Evolutionary conservation across 192 early-diverging fungal species (phyloP).

Genomic region (Backusella westeae): DNA sequence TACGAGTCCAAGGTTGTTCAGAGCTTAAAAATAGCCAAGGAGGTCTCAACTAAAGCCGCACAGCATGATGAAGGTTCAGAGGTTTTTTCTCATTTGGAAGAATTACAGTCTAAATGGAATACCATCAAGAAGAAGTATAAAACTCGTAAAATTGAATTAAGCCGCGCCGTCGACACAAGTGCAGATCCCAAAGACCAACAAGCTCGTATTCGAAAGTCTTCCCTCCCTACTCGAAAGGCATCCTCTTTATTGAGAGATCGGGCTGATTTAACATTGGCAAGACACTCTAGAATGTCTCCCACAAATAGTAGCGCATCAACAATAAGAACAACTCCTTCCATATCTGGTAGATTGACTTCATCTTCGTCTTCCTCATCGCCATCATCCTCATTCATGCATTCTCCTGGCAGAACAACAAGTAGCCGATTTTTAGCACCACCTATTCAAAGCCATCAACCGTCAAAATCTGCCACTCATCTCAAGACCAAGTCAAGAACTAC

Average conservation of each 20-base stretch:
- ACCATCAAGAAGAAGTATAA: constrained; percentile 10
- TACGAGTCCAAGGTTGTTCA: constrained; percentile 23
- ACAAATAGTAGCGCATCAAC: constrained; percentile 5
- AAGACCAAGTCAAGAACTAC: background rate
- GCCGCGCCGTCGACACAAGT: constrained; percentile 1
- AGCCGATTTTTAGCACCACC: constrained; percentile 6
- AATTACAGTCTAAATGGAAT: constrained; percentile 11
- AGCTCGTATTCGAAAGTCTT: constrained; percentile 23
- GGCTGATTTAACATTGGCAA: constrained; percentile 2
- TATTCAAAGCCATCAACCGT: background rate
- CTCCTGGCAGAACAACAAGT: background rate
- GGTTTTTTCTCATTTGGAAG: background rate
- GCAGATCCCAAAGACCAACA: constrained; percentile 10
- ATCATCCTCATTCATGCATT: background rate
- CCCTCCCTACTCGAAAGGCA: constrained; percentile 29
- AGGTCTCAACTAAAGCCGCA: background rate
- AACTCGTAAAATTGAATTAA: constrained; percentile 12
- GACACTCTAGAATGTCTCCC: background rate
- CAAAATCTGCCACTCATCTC: constrained; percentile 11
- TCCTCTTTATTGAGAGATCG: constrained; percentile 18
- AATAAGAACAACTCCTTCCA: background rate
- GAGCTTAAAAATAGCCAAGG: constrained; percentile 4
- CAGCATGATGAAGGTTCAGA: background rate
- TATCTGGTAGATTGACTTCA: background rate
- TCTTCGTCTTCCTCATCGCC: background rate